Conservation (phyloP, 495 filamentous ascomycete genomes). For the Massariosphaeria phaeospora region DNA sequence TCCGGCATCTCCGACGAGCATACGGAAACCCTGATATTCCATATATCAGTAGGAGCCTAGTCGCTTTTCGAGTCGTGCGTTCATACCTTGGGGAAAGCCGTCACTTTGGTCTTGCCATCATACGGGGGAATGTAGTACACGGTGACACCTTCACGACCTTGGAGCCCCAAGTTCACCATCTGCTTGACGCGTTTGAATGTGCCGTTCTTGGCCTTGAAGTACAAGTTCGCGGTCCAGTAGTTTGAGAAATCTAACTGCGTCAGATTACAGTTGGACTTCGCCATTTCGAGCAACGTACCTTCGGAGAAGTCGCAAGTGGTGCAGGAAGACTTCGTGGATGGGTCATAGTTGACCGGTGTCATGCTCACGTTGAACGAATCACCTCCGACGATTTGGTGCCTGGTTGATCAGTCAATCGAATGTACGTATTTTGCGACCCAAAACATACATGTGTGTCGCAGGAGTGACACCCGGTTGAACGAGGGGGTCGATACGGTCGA, state of each 20-base stretch:
- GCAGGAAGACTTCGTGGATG: constrained; percentile 11
- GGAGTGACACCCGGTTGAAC: constrained; percentile 21
- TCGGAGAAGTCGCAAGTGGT: constrained; percentile 28
- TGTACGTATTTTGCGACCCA: too few relatives aligned
- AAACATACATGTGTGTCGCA: constrained; percentile 14
- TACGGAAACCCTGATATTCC: constrained; percentile 22
- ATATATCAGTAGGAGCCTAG: not conserved
- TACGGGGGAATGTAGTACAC: constrained; percentile 32
- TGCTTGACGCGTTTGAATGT: constrained; percentile 28
- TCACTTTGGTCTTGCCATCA: constrained; percentile 30
- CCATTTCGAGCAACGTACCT: too few relatives aligned
- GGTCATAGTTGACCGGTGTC: constrained; percentile 18
- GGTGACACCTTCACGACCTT: constrained; percentile 19
- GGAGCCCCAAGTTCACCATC: constrained; percentile 26
- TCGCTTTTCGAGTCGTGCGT: not conserved
- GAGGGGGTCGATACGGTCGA: constrained; percentile 28
- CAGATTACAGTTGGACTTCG: too few relatives aligned
- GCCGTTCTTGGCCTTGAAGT: constrained; percentile 28
- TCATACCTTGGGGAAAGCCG: constrained; percentile 19
- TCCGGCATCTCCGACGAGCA: constrained; percentile 20
- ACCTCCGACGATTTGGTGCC: constrained; percentile 28
- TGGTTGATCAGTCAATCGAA: too few relatives aligned
- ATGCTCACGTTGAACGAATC: constrained; percentile 25
- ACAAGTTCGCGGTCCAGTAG: constrained; percentile 30
- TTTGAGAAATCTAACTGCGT: constrained; percentile 29